Evolutionary conservation across 176 grass and related monocot genomes (phyloP), one percentile per base, ranked within the genome.

Genomic region (Avena insularis): DNA sequence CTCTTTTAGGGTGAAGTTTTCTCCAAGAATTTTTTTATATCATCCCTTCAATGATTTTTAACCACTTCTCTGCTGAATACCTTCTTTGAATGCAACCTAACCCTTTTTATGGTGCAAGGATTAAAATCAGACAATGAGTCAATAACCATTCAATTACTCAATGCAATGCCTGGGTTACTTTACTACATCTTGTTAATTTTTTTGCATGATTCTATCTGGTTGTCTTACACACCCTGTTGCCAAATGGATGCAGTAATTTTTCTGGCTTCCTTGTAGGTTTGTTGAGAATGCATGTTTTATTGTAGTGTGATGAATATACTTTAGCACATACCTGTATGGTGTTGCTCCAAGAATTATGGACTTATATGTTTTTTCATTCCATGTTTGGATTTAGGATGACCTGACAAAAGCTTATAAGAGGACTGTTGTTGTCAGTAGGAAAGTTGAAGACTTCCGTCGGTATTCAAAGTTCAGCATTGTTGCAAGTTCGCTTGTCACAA

Each of bases 391-490:
- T 40, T 47, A 95, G 96, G 96, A 98, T 86, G 90, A 93, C 74
- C 84, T 92, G 53, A 98, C 96, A 70, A 98, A 88, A 81, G 82
- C 86, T 71, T 98, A 98, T 58, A 98, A 82, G 91, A 92, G 82
- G 88, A 88, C 93, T 72, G 79, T 90, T 90, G 96, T 92, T 79
- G 77, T 87, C 48, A 83, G 77, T 82, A 92, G 31, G 86, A 98
- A 83, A 89, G 89, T 98, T 86, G 95, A 93, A 65, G 90, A 92
- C 23, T 95, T 84, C 70, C 78, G 90, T 8, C 90, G 93, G 46
- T 93, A 92, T 81, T 78, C 91, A 3, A 93, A 98, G 33, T 95
- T 93, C 72, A 90, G 87, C 17, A 86, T 89, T 87, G 80, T 89
- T 71, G 95, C 95, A 76, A 90, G 93, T 38, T 90, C 95, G 33